Conservation (phyloP, 1,284 basidiomycete genomes). For the Pseudomicrostroma phylloplanum region DNA sequence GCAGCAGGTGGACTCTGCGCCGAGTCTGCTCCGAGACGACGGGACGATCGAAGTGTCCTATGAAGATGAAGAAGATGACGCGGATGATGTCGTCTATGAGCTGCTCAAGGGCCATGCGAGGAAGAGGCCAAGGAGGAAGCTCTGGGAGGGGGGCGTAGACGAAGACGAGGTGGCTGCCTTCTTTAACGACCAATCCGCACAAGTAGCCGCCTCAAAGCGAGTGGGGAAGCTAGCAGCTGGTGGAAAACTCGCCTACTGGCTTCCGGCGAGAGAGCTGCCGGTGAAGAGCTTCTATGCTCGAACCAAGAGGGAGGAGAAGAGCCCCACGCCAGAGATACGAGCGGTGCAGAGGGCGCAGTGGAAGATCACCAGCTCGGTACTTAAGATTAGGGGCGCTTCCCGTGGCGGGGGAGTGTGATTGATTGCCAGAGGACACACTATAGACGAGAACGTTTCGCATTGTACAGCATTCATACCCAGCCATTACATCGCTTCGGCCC, state of each 20-base stretch:
- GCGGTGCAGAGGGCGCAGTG: no score
- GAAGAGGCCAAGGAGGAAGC: background rate
- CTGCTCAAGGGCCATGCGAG: background rate
- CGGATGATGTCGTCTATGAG: background rate
- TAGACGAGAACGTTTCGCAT: no score
- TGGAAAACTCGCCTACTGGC: background rate
- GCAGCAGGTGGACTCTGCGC: no score
- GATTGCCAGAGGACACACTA: no score
- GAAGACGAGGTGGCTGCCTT: background rate
- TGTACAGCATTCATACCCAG: no score
- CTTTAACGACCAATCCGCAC: background rate
- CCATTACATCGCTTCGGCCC: no score
- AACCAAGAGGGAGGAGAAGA: conserved; percentile 1
- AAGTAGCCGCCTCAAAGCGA: background rate
- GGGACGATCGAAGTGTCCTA: background rate
- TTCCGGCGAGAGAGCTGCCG: conserved; percentile 1
- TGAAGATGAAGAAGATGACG: background rate
- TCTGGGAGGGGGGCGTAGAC: background rate
- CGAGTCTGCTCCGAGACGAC: no score
- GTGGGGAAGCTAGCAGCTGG: background rate
- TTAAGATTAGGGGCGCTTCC: no score
- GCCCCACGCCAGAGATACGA: background rate
- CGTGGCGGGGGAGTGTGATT: no score
- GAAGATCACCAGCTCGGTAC: no score
- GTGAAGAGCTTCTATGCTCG: background rate